A percentile compares a stretch with the other conserved stretches of the same genome.
Conservation (phyloP, 2,329 filamentous ascomycete species). For the Diaporthe longicolla region DNA sequence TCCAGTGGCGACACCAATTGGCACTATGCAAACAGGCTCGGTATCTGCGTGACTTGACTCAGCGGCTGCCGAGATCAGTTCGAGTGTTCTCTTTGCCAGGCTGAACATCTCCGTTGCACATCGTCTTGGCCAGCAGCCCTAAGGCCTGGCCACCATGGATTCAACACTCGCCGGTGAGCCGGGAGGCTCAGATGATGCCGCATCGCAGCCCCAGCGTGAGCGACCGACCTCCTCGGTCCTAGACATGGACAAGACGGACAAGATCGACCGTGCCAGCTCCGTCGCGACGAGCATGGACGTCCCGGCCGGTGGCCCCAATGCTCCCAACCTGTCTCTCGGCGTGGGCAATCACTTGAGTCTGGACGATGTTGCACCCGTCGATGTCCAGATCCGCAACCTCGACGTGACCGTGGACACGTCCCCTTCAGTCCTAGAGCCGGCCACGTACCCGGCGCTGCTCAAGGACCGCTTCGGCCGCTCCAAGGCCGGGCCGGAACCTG, state of each 20-base stretch:
- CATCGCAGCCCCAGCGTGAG: slow-evolving; percentile 16
- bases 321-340: slow-evolving; percentile 49
- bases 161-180: slow-evolving; percentile 16
- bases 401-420: slow-evolving; percentile 71
- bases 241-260: slow-evolving; percentile 54
- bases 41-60: slow-evolving; percentile 17
- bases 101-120: not conserved
- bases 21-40: not conserved
- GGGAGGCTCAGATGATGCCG: slow-evolving; percentile 1
- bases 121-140: not conserved
- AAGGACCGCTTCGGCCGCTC: slow-evolving; percentile 43
- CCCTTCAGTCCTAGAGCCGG: slow-evolving; percentile 65
- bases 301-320: slow-evolving; percentile 23
- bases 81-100: not conserved
- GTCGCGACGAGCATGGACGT: slow-evolving; percentile 50
- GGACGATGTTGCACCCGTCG: slow-evolving; percentile 68
- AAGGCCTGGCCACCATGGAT: slow-evolving; percentile 5
- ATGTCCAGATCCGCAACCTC: slow-evolving; percentile 67
- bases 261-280: slow-evolving; percentile 52
- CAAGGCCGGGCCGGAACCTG: slow-evolving; percentile 50
- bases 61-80: not conserved
- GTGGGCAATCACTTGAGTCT: slow-evolving; percentile 58
- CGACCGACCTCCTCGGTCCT: slow-evolving; percentile 4
- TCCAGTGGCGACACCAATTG: not conserved
- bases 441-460: slow-evolving; percentile 60